These are phyloP conservation scores for Pyropia haitanensis DNA, from an alignment of 23 red algal genomes.

Conservation along the genomic window DNA sequence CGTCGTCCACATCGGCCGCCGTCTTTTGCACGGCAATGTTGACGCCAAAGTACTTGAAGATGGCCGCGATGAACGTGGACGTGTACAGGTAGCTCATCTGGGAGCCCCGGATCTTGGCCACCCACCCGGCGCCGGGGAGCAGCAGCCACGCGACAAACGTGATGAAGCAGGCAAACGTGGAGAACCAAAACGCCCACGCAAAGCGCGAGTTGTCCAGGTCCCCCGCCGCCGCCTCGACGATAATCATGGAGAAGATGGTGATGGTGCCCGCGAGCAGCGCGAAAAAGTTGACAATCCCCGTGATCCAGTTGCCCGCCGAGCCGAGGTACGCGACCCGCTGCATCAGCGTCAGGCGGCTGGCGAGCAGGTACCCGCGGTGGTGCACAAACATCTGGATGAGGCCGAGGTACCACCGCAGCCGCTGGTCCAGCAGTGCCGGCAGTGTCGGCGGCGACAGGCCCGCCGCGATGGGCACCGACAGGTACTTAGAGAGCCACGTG, in stretches of 20 bases:
- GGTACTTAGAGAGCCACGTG: neutral
- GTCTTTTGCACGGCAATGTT: neutral
- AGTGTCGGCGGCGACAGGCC: neutral
- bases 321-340: neutral
- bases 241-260: neutral
- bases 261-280: neutral
- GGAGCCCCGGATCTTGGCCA: constrained; percentile 5
- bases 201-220: neutral
- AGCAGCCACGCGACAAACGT: neutral
- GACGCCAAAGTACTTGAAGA: neutral
- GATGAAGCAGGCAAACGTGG: neutral
- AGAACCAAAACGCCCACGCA: neutral
- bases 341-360: neutral
- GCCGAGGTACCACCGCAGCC: constrained; percentile 1
- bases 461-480: neutral
- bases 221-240: neutral
- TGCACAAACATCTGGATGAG: neutral
- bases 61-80: neutral
- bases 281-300: constrained; percentile 5
- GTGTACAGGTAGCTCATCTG: neutral
- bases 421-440: neutral
- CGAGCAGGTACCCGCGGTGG: neutral
- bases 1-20: neutral
- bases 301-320: constrained; percentile 10
- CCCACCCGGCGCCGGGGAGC: neutral